These are phyloP conservation scores for Acephala macrosclerotiorum DNA, from an alignment of 2,329 filamentous ascomycete genomes.

Conservation along the genomic window DNA sequence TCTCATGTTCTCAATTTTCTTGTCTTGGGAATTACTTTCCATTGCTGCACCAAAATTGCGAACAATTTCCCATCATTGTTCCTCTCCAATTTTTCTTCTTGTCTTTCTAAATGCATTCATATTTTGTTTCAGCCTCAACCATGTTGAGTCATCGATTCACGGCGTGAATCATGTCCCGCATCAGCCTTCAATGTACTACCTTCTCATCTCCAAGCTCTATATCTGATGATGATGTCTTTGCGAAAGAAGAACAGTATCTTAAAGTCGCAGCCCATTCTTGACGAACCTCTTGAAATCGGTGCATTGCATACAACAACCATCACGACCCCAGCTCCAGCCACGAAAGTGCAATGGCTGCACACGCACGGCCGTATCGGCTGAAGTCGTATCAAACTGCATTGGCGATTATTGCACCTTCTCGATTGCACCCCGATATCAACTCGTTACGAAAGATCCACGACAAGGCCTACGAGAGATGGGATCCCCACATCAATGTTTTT, in stretches of 20 bases:
- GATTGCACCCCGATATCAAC: constrained; percentile 58
- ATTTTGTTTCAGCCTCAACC: not conserved
- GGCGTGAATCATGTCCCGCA: constrained; percentile 2
- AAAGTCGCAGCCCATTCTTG: not conserved
- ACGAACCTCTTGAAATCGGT: not conserved
- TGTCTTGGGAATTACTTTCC: too few relatives aligned
- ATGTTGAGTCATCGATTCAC: constrained; percentile 6
- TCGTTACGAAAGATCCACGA: constrained; percentile 68
- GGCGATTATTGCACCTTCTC: constrained; percentile 62
- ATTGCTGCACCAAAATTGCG: too few relatives aligned
- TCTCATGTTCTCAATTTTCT: too few relatives aligned
- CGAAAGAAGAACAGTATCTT: not conserved
- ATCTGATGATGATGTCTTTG: not conserved
- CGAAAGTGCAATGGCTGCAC: not conserved
- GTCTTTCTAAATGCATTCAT: not conserved
- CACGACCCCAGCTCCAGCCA: not conserved
- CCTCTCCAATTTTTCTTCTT: not conserved
- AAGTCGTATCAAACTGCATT: constrained; percentile 55
- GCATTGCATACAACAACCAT: not conserved
- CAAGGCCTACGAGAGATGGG: constrained; percentile 67
- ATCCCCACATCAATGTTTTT: constrained; percentile 70
- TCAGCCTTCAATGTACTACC: not conserved
- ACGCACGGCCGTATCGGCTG: not conserved
- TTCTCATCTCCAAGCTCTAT: not conserved
- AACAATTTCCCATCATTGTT: too few relatives aligned